Evolutionary conservation across 2,329 filamentous ascomycete genomes (phyloP).

Genomic region (Cladosporium cucumerinum): DNA sequence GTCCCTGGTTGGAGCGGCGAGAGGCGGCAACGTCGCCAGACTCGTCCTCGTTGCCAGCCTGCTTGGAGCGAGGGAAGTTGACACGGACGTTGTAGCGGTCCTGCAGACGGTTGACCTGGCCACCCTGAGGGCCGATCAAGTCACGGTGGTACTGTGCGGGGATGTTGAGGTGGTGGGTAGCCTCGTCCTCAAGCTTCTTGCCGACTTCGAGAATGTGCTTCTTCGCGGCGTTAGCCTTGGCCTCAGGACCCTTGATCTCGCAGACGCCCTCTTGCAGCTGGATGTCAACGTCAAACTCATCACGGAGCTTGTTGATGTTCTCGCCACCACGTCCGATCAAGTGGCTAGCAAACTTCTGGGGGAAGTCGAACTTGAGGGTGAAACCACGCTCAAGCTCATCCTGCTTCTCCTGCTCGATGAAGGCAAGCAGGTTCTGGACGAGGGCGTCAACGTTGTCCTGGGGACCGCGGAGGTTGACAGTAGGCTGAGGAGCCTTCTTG

Average conservation of each 20-base stretch:
- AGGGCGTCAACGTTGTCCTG: slow-evolving; percentile 68
- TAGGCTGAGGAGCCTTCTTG: slow-evolving; percentile 50
- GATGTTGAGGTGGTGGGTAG: slow-evolving; percentile 81
- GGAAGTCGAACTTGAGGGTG: slow-evolving; percentile 83
- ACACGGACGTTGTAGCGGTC: slow-evolving; percentile 91
- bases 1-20: slow-evolving; percentile 61
- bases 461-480: slow-evolving; percentile 70
- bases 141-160: slow-evolving; percentile 92
- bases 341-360: slow-evolving; percentile 90
- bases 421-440: slow-evolving; percentile 68
- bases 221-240: slow-evolving; percentile 85
- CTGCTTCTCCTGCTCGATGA: slow-evolving; percentile 81
- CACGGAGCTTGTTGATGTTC: slow-evolving; percentile 66
- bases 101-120: slow-evolving; percentile 87
- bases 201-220: slow-evolving; percentile 74
- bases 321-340: slow-evolving; percentile 65
- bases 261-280: slow-evolving; percentile 93
- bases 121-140: slow-evolving; percentile 83
- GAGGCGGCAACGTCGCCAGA: slow-evolving; percentile 67
- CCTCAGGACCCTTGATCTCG: slow-evolving; percentile 91
- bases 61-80: slow-evolving; percentile 76
- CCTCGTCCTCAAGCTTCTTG: slow-evolving; percentile 86
- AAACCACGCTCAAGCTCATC: slow-evolving; percentile 93
- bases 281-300: slow-evolving; percentile 71
- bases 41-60: slow-evolving; percentile 60